These are phyloP conservation scores for Blastobotrys terrestris DNA, from an alignment of 805 yeast genomes.

Conservation along the genomic window DNA sequence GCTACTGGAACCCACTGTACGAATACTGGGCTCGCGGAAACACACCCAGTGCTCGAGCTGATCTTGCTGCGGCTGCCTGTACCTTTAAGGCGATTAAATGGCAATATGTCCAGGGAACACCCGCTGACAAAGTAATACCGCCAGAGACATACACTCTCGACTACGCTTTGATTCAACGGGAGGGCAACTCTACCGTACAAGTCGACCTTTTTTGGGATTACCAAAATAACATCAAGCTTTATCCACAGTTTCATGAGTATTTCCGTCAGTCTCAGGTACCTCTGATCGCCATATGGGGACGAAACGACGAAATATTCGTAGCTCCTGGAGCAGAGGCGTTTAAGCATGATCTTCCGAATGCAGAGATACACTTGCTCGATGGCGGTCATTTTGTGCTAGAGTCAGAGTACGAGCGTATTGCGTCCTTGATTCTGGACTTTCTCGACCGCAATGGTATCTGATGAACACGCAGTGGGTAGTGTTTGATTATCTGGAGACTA, in stretches of 20 bases:
- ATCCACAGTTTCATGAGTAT: constrained; percentile 35
- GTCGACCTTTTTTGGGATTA: constrained; percentile 35
- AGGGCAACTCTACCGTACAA: constrained; percentile 30
- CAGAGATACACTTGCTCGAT: constrained; percentile 27
- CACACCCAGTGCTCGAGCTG: constrained; percentile 6
- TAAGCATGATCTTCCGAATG: constrained; percentile 29
- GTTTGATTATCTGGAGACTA: too few species aligned
- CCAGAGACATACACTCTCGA: constrained; percentile 34
- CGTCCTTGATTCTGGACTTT: constrained; percentile 26
- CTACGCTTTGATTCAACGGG: constrained; percentile 23
- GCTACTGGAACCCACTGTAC: constrained; percentile 36
- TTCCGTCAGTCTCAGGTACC: constrained; percentile 32
- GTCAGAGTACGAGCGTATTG: constrained; percentile 29
- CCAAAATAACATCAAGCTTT: constrained; percentile 31
- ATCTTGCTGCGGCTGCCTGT: constrained; percentile 15
- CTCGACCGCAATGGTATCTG: too few species aligned
- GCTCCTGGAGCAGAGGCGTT: constrained; percentile 36
- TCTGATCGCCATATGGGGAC: constrained; percentile 38
- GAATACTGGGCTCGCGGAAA: constrained; percentile 30
- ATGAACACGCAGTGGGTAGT: too few species aligned
- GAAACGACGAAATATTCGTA: constrained; percentile 35
- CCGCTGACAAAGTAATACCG: constrained; percentile 24
- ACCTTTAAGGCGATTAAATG: constrained; percentile 17
- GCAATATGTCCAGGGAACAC: constrained; percentile 34
- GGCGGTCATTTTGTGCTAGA: constrained; percentile 39